Evolutionary conservation across 805 yeast species (phyloP), one percentile per base, ranked within the genome.

Genomic region (Metschnikowia drakensbergensis): DNA sequence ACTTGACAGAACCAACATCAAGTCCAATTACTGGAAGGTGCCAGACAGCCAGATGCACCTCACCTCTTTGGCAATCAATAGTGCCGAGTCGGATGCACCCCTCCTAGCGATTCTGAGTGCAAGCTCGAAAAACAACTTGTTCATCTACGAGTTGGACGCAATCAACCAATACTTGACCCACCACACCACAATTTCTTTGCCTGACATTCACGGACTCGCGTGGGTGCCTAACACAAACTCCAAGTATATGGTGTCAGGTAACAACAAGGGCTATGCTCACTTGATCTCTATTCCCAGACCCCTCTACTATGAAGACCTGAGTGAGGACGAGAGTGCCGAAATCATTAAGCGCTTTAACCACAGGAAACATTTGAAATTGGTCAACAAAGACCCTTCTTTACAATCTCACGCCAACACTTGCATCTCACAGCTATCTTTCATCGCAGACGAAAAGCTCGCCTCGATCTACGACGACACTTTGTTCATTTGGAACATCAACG

Each of bases 341-440:
- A 84, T 90, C 22, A 68, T 85, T 52, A 86, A 82, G 61, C 71
- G 95, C 34, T 90, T 84, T 69, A 88, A 88, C 64, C 97, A 90
- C 67, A 70, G 76, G 44, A 83, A 83, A 55, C 90, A 84, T 60
- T 63, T 87, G 47, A 64, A 62, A 29, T 54, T 63, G 17, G 62
- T 60, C 39, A 62, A 63, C 49, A 61, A 64, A 47, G 60, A 59
- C 43, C 53, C 65, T 4, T 47, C 58, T 9, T 52, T 60, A 13
- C 29, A 28, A 11, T 27, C 52, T 4, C 67, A 61, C 38, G 46
- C 53, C 33, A 45, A 58, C 45, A 58, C 68, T 4, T 57, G 58
- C 37, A 62, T 72, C 22, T 52, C 63, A 38, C 58, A 64, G 51
- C 48, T 68, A 58, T 57, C 61, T 35, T 58, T 67, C 58, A 45